Evolutionary conservation across 2,329 filamentous ascomycete species (phyloP), one percentile per base, ranked within the genome.

Genomic region (Blastomyces parvus): DNA sequence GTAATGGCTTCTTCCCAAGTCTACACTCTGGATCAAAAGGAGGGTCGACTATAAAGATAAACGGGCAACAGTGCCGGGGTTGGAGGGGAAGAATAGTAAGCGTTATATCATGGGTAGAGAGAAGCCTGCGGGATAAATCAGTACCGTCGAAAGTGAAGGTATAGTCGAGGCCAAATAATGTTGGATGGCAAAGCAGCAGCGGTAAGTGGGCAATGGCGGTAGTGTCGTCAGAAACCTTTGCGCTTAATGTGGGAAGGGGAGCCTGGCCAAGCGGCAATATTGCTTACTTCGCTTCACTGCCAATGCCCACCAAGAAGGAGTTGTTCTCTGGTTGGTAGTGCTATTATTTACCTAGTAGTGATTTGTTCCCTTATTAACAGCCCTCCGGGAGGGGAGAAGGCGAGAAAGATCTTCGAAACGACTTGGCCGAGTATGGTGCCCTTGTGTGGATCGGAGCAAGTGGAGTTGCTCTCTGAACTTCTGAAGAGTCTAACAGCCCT

Each of bases 21-120:
- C 25, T 59, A 36, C 57, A 33, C 38, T 13, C 25, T 48, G 42
- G 25, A 27, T 46, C 57, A 14, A 40, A 36, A 48, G 33, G 40
- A 48, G 25, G 22, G 57, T 46, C 57, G 57, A 59, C 25, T 58
- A 62, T 63, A 57, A 60, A 63, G 64, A 68, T 67, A 67, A 69
- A 67, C 66, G 69, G 67, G 64, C 60, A 65, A 65, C 63, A 66
- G 64, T 36, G 19, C 57, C 25, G 3, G 38, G 42, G 6, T 48
- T 25, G 25, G 27, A 42, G 25, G 27, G 57, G 57, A 59, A 30
- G 38, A 67, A 66, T 65, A 64, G 65, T 44, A 59, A 44, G 53
- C 62, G 60, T 60, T 59, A 64, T 64, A 67, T 64, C 66, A 70
- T 64, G 65, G 64, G 70, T 70, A 69, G 70, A 68, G 69, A 67